Percentiles rank a stretch among this genome's conserved stretches.
Conservation (phyloP, 148 eudicot genomes). For the Nepenthes gracilis region DNA sequence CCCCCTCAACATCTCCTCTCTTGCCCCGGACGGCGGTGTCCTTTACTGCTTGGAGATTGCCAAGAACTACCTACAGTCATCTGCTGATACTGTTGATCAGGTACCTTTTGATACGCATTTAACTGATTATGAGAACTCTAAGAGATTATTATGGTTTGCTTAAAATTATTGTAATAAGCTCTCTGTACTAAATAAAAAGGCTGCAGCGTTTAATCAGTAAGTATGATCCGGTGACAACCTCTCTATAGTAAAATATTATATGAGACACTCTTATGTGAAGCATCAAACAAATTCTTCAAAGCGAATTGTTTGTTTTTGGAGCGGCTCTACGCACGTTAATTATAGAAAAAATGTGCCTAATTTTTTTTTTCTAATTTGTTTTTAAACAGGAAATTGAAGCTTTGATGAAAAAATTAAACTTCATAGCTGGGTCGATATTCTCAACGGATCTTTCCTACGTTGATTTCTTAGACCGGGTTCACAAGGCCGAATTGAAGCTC, state of each 20-base stretch:
- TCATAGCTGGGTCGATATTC: constrained; percentile 56
- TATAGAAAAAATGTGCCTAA: not conserved
- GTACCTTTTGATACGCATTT: constrained; percentile 23
- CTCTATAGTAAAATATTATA: too few relatives aligned
- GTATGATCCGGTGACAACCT: too few relatives aligned
- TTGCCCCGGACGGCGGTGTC: constrained; percentile 46
- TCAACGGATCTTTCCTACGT: constrained; percentile 76
- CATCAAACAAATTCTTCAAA: too few relatives aligned
- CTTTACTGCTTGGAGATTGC: constrained; percentile 79
- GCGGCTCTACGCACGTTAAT: too few relatives aligned
- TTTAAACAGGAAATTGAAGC: constrained; percentile 54
- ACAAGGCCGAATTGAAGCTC: constrained; percentile 87
- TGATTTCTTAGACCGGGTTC: constrained; percentile 91
- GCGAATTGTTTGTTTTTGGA: too few relatives aligned
- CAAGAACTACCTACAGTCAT: constrained; percentile 51
- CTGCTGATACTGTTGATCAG: constrained; percentile 44
- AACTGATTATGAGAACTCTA: not conserved
- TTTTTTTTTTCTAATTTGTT: not conserved
- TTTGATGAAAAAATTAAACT: constrained; percentile 43
- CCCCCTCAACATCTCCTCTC: constrained; percentile 75
- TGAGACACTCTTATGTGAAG: too few relatives aligned
- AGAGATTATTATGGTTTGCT: not conserved
- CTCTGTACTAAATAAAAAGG: not conserved
- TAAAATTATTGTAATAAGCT: not conserved
- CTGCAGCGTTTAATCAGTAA: too few relatives aligned